These are phyloP conservation scores for Exophiala sideris DNA, from an alignment of 2,329 filamentous ascomycete genomes.

Conservation along the genomic window DNA sequence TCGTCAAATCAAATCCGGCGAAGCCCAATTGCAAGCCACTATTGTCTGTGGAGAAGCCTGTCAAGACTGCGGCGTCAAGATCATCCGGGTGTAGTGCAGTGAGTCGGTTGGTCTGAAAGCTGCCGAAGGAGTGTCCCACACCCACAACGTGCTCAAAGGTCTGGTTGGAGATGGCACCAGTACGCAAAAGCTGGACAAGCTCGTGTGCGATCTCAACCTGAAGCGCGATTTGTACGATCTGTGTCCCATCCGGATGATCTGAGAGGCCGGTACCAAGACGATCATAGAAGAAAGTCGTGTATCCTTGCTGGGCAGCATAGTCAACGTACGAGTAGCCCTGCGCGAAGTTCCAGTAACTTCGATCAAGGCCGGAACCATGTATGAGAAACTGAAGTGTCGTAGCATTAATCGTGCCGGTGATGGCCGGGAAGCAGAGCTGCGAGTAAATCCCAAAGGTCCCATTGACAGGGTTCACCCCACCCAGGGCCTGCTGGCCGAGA, in stretches of 20 bases:
- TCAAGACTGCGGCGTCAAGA: constrained; percentile 30
- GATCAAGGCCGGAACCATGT: constrained; percentile 9
- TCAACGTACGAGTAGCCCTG: constrained; percentile 37
- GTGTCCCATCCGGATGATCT: constrained; percentile 28
- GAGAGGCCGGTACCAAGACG: constrained; percentile 34
- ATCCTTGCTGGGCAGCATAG: constrained; percentile 31
- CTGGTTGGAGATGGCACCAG: constrained; percentile 15
- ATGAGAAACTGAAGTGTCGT: constrained; percentile 17
- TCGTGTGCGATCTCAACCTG: constrained; percentile 29
- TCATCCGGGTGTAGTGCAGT: constrained; percentile 29
- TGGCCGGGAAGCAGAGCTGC: constrained; percentile 10
- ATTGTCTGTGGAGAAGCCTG: constrained; percentile 23
- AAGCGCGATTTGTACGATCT: constrained; percentile 25
- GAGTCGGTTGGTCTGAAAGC: constrained; percentile 26
- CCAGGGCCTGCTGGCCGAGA: neutral
- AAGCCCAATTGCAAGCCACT: constrained; percentile 4
- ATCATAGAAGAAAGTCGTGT: constrained; percentile 38
- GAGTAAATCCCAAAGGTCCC: constrained; percentile 16
- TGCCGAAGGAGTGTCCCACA: constrained; percentile 31
- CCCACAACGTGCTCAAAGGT: constrained; percentile 29
- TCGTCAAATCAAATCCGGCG: constrained; percentile 5
- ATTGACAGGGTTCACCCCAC: constrained; percentile 5
- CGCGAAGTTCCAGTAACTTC: constrained; percentile 34
- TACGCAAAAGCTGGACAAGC: constrained; percentile 22
- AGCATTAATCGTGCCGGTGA: neutral